Evolutionary conservation across 1,284 basidiomycete species (phyloP).

Genomic region (Exobasidium cylindrosporum): DNA sequence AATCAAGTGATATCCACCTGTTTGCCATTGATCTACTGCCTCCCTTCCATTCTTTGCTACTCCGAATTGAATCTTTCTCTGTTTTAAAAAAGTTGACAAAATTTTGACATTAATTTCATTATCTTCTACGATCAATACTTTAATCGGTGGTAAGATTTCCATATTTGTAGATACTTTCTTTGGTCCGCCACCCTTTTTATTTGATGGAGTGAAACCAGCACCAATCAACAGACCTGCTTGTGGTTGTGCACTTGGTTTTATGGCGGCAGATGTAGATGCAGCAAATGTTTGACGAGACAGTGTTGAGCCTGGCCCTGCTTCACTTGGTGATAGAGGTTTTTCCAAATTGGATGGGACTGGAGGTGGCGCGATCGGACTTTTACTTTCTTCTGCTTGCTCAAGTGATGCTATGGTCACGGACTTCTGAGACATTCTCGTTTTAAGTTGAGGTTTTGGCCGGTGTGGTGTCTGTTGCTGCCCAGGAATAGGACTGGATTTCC

Average conservation of each 20-base stretch:
- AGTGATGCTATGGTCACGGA: not conserved
- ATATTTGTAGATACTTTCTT: slow-evolving; percentile 42
- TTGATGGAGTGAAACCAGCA: slow-evolving; percentile 36
- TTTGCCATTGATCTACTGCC: slow-evolving; percentile 92
- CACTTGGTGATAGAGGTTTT: slow-evolving; percentile 13
- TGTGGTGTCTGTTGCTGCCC: not conserved
- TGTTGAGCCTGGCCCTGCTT: not conserved
- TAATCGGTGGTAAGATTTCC: slow-evolving; percentile 50
- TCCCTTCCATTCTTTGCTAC: slow-evolving; percentile 92
- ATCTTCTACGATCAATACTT: slow-evolving; percentile 62
- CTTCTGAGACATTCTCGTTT: not conserved
- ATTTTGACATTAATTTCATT: slow-evolving; percentile 99
- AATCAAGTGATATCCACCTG: slow-evolving; percentile 91
- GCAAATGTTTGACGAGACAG: slow-evolving; percentile 18
- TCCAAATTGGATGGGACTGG: not conserved
- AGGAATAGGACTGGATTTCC: not conserved
- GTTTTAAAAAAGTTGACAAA: slow-evolving; percentile 89
- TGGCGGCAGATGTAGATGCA: slow-evolving; percentile 17
- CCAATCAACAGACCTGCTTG: slow-evolving; percentile 53
- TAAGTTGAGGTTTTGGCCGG: not conserved
- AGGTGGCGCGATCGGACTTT: not conserved
- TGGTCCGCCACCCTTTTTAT: slow-evolving; percentile 26
- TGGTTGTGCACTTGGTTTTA: slow-evolving; percentile 41
- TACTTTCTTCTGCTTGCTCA: not conserved
- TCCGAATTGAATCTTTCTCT: slow-evolving; percentile 92